Evolutionary conservation across 2,329 filamentous ascomycete species (phyloP).

Genomic region (Peltaster fructicola): DNA sequence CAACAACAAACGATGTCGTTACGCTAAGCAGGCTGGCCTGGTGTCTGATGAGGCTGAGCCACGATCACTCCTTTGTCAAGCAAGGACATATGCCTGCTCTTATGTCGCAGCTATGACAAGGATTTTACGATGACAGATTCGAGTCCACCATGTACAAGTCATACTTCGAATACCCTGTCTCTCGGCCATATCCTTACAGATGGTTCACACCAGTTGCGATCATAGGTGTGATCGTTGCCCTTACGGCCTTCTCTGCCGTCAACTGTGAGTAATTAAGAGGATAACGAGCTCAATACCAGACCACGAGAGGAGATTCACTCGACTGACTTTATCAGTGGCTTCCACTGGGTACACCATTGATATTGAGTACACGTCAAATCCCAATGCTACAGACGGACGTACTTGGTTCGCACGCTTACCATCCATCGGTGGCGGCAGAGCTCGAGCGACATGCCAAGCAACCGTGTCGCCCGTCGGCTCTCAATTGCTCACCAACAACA

Average conservation of each 20-base stretch:
- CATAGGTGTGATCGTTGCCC: conserved; percentile 3
- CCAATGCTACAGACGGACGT: conserved; percentile 4
- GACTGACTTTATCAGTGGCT: too few relatives aligned
- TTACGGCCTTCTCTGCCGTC: too few relatives aligned
- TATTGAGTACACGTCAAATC: conserved; percentile 3
- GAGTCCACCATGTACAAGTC: conserved; percentile 4
- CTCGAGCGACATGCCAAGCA: conserved; percentile 6
- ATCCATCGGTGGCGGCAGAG: conserved; percentile 4
- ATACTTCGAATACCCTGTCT: conserved; percentile 5
- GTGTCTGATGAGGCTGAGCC: too few relatives aligned
- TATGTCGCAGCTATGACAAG: too few relatives aligned
- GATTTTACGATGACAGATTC: too few relatives aligned
- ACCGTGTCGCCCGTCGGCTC: conserved; percentile 3
- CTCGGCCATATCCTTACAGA: conserved; percentile 5
- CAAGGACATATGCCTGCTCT: too few relatives aligned
- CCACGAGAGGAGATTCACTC: too few relatives aligned
- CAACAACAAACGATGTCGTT: too few relatives aligned
- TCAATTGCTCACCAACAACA: conserved; percentile 8
- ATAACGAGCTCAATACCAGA: too few relatives aligned
- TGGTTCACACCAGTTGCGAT: conserved; percentile 7
- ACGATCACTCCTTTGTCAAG: too few relatives aligned
- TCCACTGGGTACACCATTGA: conserved; percentile 5
- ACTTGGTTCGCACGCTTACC: conserved; percentile 4
- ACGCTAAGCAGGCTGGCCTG: too few relatives aligned
- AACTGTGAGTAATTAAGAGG: too few relatives aligned